Base-by-base conservation (phyloP, 129 eudicot genomes). In the Calendula officinalis region DNA sequence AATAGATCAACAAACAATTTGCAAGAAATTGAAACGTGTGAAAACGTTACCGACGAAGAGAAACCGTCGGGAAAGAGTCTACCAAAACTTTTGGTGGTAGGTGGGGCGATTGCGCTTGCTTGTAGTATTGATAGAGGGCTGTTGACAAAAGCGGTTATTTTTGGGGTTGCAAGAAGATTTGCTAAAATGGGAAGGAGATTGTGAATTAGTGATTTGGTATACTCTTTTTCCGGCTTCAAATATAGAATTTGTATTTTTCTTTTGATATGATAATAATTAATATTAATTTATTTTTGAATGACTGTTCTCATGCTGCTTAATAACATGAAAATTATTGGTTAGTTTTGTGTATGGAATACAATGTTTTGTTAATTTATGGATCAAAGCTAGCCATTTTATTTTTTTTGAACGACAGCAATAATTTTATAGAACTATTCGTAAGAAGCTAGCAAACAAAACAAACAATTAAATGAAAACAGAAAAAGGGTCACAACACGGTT, bases 21-120 rank as follows among this genome's bases (percentile, higher is more conserved):
- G 40, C 64, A 73, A 46, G 89, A 67, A 35, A 61, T 66, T 1
- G 86, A 83, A 47, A 36, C 73, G 8, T 8, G 52, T 30, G 74
- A 68, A 16, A 46, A 73, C 11, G 17, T 50, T 5, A 60, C 5
- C 17, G 33, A 58, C 8, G 83, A 79, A 1, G 87, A 81, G 66
- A 82, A 90, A 83, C 89, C 79, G 1, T 22, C 71, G 11, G 82
- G 86, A 17, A 81, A 78, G 69, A 78, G 73, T 41, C 16, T 86
- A 17, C 85, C 83, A 0, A 90, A 77, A 81, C 7, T 77, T 45
- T 58, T 90, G 42, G 70, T 90, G 40, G 79, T 86, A 55, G 97
- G 97, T 39, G 97, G 97, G 43, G 95, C 97, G 3, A 60, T 90
- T 56, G 92, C 87, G 42, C 83, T 90, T 68, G 97, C 97, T 38